Evolutionary conservation across 208 protist genomes (phyloP).

Genomic region (Herpetomonas samuelpessoai): DNA sequence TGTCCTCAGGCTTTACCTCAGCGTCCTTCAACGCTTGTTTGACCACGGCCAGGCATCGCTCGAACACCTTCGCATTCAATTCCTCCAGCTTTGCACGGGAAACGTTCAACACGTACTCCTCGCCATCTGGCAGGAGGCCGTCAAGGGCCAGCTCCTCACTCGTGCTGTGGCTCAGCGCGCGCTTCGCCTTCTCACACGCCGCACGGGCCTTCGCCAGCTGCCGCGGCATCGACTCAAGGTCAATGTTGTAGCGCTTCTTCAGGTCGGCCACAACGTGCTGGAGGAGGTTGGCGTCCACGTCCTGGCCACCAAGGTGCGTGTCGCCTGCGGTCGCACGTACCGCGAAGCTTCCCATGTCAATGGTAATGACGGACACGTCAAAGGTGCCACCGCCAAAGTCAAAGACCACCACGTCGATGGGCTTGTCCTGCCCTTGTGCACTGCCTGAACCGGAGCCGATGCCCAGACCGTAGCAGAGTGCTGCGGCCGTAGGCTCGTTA

Average conservation of each 20-base stretch:
- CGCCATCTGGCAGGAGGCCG: conserved; percentile 89
- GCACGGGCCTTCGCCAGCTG: conserved; percentile 55
- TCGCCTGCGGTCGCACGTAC: conserved; percentile 98
- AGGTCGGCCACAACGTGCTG: conserved; percentile 94
- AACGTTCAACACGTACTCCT: conserved; percentile 95
- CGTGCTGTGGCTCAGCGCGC: conserved; percentile 91
- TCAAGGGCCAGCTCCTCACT: conserved; percentile 95
- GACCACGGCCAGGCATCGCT: conserved; percentile 71
- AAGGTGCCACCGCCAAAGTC: conserved; percentile 99
- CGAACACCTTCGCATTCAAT: conserved; percentile 84
- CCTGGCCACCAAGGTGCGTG: conserved; percentile 99
- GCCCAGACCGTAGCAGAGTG: conserved; percentile 97
- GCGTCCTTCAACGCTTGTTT: conserved; percentile 89
- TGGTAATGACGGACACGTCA: conserved; percentile 98
- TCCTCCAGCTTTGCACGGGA: conserved; percentile 98
- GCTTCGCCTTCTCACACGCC: conserved; percentile 94
- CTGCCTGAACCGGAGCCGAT: conserved; percentile 61
- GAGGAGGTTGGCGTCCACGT: conserved; percentile 97
- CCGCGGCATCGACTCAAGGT: conserved; percentile 31
- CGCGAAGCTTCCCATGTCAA: conserved; percentile 97
- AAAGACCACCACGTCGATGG: conserved; percentile 95
- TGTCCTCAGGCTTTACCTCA: conserved; percentile 63
- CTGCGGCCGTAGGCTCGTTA: conserved; percentile 99
- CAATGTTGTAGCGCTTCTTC: conserved; percentile 87
- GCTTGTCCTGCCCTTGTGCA: conserved; percentile 34